phyloP scores from a whole-genome alignment of 192 early-diverging fungal genomes.

The Coemansia sp. region DNA sequence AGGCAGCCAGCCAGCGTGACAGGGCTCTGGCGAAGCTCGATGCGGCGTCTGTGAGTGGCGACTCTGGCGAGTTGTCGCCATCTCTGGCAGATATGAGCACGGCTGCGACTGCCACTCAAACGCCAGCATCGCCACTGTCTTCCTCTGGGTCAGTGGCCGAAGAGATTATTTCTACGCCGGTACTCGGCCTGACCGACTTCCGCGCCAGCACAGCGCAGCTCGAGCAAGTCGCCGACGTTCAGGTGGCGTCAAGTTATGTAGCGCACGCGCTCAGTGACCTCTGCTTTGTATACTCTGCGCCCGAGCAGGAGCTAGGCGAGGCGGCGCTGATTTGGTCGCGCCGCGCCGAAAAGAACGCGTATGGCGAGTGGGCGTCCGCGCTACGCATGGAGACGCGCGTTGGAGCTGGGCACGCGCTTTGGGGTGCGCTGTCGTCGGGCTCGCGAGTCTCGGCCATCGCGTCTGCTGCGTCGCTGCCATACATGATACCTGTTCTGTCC shows the following conservation, averaged over 20 bases:
- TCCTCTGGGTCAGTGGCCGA: slow-evolving; percentile 44
- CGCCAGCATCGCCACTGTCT: slow-evolving; percentile 24
- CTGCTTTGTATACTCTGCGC: slow-evolving; percentile 83
- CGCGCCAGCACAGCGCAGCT: slow-evolving; percentile 13
- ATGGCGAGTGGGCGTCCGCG: slow-evolving; percentile 69
- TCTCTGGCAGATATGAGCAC: slow-evolving; percentile 18
- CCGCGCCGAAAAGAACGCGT: slow-evolving; percentile 68
- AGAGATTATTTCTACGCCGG: slow-evolving; percentile 3
- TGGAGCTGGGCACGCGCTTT: slow-evolving; percentile 78
- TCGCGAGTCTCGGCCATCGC: slow-evolving; percentile 63
- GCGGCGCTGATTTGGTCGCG: slow-evolving; percentile 68
- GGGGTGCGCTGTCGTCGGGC: slow-evolving; percentile 68
- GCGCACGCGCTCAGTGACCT: slow-evolving; percentile 81
- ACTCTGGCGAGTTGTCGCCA: slow-evolving; percentile 45
- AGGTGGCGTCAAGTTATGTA: slow-evolving; percentile 72
- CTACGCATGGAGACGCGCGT: slow-evolving; percentile 76
- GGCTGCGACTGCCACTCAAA: slow-evolving; percentile 31
- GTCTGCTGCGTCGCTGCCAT: slow-evolving; percentile 73
- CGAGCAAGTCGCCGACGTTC: slow-evolving; percentile 56
- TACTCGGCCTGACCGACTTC: slow-evolving; percentile 22
- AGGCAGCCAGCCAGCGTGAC: slow-evolving; percentile 53
- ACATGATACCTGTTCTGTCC: slow-evolving; percentile 85
- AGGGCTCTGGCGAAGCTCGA: slow-evolving; percentile 57
- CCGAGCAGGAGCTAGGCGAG: slow-evolving; percentile 64
- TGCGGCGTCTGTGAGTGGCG: slow-evolving; percentile 13